Base-by-base conservation (phyloP, 176 grass and related monocot species). In the Bonia amplexicaulis region DNA sequence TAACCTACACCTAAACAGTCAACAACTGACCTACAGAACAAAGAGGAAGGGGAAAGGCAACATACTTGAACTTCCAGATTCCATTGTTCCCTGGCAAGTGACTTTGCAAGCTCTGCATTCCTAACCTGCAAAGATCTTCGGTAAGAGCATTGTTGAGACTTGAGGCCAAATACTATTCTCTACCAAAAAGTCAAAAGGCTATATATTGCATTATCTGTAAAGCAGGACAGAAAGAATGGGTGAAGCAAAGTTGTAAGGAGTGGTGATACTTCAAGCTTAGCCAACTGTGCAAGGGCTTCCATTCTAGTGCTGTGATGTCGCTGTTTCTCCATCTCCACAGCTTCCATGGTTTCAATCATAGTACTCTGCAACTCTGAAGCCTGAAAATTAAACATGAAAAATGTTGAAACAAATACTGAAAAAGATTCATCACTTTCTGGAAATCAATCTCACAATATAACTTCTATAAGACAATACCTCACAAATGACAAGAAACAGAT, bases 311-410 rank as follows among this genome's bases (percentile, higher is more conserved):
- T 96, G 44, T 99, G 66, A 73, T 99, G 96, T 45, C 80, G 85
- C 70, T 88, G 84, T 80, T 96, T 99, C 83, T 99, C 96, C 60
- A 87, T 83, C 69, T 99, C 96, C 15, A 93, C 84, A 71, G 96
- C 96, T 68, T 99, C 96, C 90, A 99, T 94, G 11, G 91, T 92
- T 81, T 96, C 91, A 31, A 93, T 94, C 92, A 89, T 99, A 92
- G 89, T 99, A 45, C n/a, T 90, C 83, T 96, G 96, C 89, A 99
- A 84, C 86, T 94, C 89, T 80, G 91, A 93, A 91, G 93, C 96
- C 96, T 99, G 78, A 74, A 64, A 77, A 79, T 37, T 59, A 66
- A 92, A 72, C 10, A 85, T 59, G n/a, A 31, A 33, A 77, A 64
- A 79, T 45, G 51, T 81, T 68, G 78, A 73, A 45, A 27, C 9